Base-by-base conservation (phyloP, 2,329 filamentous ascomycete genomes). In the Peltaster fructicola region DNA sequence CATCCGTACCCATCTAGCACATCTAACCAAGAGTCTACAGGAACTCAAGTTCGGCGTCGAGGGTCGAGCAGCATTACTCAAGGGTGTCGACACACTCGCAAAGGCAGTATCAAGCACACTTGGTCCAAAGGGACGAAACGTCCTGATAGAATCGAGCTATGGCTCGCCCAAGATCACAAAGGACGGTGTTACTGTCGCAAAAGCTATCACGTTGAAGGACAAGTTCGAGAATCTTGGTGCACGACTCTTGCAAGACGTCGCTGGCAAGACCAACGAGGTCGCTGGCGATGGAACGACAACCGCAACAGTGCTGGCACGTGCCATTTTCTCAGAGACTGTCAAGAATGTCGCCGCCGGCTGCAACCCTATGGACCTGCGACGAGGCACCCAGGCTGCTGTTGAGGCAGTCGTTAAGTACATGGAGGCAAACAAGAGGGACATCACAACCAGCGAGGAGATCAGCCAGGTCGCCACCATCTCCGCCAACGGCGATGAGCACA, bases 201-300 rank as follows among this genome's bases (percentile, higher is more conserved):
- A 76, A 61, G 82, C 85, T 36, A 78, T 98, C 48, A 71, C 69
- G 37, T 72, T 98, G 39, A 73, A 98, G 68, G 88, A 98, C 68
- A 95, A 95, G 63, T 98, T 93, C 58, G 88, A 98, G 65, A 98
- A 98, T 67, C 79, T 98, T 44, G 88, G 88, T 54, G 88, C 88
- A 47, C 78, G 80, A 51, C 73, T 98, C 40, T 72, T 98, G 43
- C 84, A 95, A 62, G 88, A 98, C 57, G 88, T 98, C 41, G 88
- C 88, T 47, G 88, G 80, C 51, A 98, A 98, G 74, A 98, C 88
- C 52, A 98, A 98, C 66, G 88, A 98, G 63, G 74, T 82, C 43
- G 88, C 88, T 41, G 88, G 88, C 75, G 88, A 98, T 56, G 88
- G 88, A 59, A 98, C 88, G 45, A 98, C 88, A 39, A 92, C 84